phyloP scores from a whole-genome alignment of 257 asterid genomes.

The Galeopsis tetrahit region DNA sequence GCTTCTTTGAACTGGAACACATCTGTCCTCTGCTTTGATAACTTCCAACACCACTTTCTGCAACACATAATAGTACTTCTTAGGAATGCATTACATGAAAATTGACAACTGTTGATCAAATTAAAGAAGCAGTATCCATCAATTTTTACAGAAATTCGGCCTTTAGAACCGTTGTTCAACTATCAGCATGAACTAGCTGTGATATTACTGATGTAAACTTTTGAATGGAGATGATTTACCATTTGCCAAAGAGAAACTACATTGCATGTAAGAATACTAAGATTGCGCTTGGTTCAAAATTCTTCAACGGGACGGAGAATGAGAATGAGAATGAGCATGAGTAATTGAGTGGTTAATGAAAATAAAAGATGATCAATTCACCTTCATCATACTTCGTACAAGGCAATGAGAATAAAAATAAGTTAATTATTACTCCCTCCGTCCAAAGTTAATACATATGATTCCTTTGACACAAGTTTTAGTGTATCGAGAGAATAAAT shows the following conservation, averaged over 20 bases:
- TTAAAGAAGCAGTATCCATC: constrained; percentile 13
- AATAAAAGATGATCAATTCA: no score
- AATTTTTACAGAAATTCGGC: background rate
- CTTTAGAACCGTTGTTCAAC: background rate
- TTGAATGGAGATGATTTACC: background rate
- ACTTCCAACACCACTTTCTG: constrained; percentile 37
- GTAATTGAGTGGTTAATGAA: no score
- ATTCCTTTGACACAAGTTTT: no score
- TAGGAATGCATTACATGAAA: background rate
- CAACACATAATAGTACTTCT: constrained; percentile 18
- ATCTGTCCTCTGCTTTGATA: constrained; percentile 31
- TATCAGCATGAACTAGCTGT: background rate
- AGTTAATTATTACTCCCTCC: no score
- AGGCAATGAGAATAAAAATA: no score
- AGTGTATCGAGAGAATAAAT: no score
- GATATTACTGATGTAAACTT: background rate
- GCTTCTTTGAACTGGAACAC: constrained; percentile 32
- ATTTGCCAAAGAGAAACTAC: constrained; percentile 5
- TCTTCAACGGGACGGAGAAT: background rate
- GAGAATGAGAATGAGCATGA: no score
- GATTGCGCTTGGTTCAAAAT: no score
- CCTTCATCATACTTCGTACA: no score
- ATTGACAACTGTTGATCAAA: background rate
- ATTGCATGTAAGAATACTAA: constrained; percentile 9
- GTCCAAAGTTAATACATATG: no score